A percentile compares a stretch with the other conserved stretches of the same genome.
These are phyloP conservation scores for Porcisia deanei DNA, from an alignment of 208 protist species.

Conservation along the genomic window DNA sequence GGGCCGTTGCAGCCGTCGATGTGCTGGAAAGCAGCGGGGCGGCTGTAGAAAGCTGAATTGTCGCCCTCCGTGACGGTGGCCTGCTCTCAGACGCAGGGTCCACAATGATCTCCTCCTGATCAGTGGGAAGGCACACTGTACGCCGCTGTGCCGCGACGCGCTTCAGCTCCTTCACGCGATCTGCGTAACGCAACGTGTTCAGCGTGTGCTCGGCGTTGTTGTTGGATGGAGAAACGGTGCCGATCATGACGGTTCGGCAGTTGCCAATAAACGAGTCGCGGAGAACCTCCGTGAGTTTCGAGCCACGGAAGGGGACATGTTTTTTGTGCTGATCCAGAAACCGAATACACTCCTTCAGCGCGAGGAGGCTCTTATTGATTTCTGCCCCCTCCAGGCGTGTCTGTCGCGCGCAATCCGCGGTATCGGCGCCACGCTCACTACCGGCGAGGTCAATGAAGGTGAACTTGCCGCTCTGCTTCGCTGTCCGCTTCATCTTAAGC, in stretches of 20 bases:
- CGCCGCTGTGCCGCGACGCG: constrained; percentile 33
- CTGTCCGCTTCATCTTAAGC: constrained; percentile 21
- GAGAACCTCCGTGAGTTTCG: constrained; percentile 93
- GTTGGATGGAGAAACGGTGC: constrained; percentile 82
- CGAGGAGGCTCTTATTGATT: constrained; percentile 91
- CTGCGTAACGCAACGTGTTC: constrained; percentile 84
- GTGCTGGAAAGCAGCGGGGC: neutral
- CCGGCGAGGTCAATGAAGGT: constrained; percentile 94
- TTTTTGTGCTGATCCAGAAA: constrained; percentile 71
- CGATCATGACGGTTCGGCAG: constrained; percentile 95
- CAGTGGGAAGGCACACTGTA: constrained; percentile 27
- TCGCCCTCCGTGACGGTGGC: constrained; percentile 7
- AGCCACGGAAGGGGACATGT: constrained; percentile 93
- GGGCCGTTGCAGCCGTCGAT: neutral
- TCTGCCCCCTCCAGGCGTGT: constrained; percentile 86
- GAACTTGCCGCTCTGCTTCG: constrained; percentile 46
- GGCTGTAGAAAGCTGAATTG: constrained; percentile 13
- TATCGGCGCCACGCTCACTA: constrained; percentile 87
- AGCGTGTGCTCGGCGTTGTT: constrained; percentile 82
- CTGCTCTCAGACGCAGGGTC: constrained; percentile 29
- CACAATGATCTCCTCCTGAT: constrained; percentile 36
- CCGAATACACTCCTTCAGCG: constrained; percentile 89
- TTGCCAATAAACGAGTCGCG: constrained; percentile 88
- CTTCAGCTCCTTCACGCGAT: constrained; percentile 92
- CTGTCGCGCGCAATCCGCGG: constrained; percentile 79